Percentiles rank a stretch among this genome's conserved stretches.
phyloP scores from a whole-genome alignment of 306 rosid genomes.

The Betula pendula region DNA sequence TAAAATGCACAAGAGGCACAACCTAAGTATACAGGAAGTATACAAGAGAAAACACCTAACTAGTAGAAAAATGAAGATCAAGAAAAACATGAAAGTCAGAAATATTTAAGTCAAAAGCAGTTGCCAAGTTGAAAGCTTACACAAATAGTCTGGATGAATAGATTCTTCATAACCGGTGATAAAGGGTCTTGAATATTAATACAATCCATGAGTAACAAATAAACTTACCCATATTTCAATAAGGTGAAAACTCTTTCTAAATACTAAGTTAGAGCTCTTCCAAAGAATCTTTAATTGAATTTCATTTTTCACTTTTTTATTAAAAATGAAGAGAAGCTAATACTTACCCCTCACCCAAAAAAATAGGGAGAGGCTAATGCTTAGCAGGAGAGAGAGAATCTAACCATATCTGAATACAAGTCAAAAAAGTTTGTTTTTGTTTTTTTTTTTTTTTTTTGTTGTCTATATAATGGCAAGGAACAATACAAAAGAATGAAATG shows the following conservation, averaged over 20 bases:
- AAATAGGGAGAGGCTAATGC: too few species aligned
- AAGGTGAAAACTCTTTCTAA: neutral
- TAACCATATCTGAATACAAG: neutral
- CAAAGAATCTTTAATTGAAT: neutral
- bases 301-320: neutral
- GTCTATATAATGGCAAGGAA: neutral
- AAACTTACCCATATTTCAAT: neutral
- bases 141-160: too few species aligned
- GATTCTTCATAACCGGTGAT: too few species aligned
- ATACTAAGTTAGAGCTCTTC: neutral
- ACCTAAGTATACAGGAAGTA: too few species aligned
- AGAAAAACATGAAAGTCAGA: too few species aligned
- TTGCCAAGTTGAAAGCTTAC: too few species aligned
- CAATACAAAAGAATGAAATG: neutral
- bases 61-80: too few species aligned
- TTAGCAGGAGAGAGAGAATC: too few species aligned
- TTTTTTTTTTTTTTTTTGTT: neutral
- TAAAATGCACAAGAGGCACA: too few species aligned
- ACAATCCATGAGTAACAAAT: neutral
- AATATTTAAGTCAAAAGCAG: too few species aligned
- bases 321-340: neutral
- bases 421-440: neutral
- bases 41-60: too few species aligned
- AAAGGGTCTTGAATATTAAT: too few species aligned
- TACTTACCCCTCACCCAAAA: neutral